Percentiles rank a stretch among this genome's conserved stretches.
Evolutionary conservation across 805 yeast species (phyloP).

Genomic region (Ogataea philodendri): DNA sequence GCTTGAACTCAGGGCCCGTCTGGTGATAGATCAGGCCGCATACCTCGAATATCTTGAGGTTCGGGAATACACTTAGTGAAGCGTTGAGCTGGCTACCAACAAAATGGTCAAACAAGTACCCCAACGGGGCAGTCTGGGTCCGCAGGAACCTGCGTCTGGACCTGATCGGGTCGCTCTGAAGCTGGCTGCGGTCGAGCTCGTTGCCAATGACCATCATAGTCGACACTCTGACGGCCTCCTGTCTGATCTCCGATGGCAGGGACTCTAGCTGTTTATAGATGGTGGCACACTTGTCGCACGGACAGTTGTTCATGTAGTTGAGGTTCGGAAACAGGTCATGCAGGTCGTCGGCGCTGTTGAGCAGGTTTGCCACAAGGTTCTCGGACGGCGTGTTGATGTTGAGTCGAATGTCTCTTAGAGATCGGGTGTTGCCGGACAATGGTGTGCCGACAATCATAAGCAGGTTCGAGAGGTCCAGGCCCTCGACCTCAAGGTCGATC

Average conservation of each 20-base stretch:
- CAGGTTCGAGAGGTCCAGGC: slow-evolving; percentile 31
- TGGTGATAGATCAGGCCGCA: slow-evolving; percentile 32
- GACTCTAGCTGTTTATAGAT: slow-evolving; percentile 14
- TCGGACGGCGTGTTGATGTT: slow-evolving; percentile 32
- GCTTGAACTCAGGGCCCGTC: slow-evolving; percentile 16
- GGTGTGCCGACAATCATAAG: slow-evolving; percentile 35
- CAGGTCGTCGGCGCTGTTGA: slow-evolving; percentile 32
- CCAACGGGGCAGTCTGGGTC: slow-evolving; percentile 14
- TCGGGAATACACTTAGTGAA: slow-evolving; percentile 21
- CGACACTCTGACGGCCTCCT: slow-evolving; percentile 32
- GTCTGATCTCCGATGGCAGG: slow-evolving; percentile 1
- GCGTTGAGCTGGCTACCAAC: slow-evolving; percentile 26
- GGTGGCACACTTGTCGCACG: slow-evolving; percentile 24
- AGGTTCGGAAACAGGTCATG: slow-evolving; percentile 30
- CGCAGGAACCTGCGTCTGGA: slow-evolving; percentile 20
- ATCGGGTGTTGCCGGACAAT: slow-evolving; percentile 24
- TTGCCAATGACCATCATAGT: slow-evolving; percentile 33
- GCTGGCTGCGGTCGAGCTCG: slow-evolving; percentile 29
- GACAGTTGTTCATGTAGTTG: slow-evolving; percentile 28
- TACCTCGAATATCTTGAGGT: slow-evolving; percentile 29
- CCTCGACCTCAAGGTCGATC: slow-evolving; percentile 29
- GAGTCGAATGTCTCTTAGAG: slow-evolving; percentile 28
- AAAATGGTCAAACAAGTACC: slow-evolving; percentile 33
- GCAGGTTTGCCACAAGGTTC: slow-evolving; percentile 29
- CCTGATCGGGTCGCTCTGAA: slow-evolving; percentile 11